Conservation (phyloP, 2,329 filamentous ascomycete genomes). For the Aspergillus sp. region DNA sequence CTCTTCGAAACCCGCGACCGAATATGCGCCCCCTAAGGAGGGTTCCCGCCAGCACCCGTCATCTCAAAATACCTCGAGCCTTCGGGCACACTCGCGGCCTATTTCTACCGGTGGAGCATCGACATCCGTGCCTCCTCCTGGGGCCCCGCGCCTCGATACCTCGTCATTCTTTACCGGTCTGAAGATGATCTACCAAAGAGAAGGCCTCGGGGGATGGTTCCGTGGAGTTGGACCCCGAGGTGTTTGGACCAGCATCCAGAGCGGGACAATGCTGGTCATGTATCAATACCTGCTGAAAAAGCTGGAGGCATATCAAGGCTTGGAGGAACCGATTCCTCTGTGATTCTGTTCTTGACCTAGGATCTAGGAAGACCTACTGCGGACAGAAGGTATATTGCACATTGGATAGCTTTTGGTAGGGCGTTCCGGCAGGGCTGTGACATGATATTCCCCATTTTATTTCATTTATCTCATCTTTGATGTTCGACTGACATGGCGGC, state of each 20-base stretch:
- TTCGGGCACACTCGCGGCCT: conserved; percentile 56
- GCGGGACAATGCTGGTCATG: conserved; percentile 90
- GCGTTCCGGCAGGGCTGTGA: conserved; percentile 1
- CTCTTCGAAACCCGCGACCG: conserved; percentile 22
- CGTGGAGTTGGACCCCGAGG: conserved; percentile 86
- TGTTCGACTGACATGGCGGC: neutral
- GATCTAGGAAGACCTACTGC: no score
- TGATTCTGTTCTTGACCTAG: neutral
- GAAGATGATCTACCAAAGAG: conserved; percentile 80
- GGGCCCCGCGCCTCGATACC: conserved; percentile 76
- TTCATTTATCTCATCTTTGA: neutral
- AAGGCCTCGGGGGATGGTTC: conserved; percentile 88
- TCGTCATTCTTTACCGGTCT: conserved; percentile 83
- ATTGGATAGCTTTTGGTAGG: neutral
- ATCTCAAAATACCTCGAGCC: conserved; percentile 21
- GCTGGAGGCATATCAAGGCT: conserved; percentile 56
- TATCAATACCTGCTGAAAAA: conserved; percentile 83
- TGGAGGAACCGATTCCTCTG: conserved; percentile 17
- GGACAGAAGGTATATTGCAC: neutral
- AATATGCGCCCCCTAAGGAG: conserved; percentile 23
- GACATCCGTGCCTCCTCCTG: conserved; percentile 73
- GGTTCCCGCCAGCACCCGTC: conserved; percentile 21
- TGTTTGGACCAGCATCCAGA: conserved; percentile 97
- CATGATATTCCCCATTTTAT: conserved; percentile 1
- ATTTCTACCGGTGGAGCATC: conserved; percentile 91